Evolutionary conservation across 2,329 filamentous ascomycete genomes (phyloP).

Genomic region (Stagonosporopsis rhizophila): DNA sequence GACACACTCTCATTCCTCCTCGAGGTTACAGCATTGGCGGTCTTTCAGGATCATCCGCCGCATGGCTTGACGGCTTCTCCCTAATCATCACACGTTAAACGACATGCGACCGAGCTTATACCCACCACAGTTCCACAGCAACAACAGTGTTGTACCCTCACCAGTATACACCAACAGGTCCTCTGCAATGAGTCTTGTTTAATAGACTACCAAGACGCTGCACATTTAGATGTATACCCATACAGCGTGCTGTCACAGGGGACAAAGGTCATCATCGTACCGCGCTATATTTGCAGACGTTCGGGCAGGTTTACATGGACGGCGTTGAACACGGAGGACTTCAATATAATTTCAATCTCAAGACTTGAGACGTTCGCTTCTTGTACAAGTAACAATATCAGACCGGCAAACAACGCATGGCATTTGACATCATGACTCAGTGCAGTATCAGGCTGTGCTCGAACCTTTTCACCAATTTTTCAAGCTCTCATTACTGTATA

Average conservation of each 20-base stretch:
- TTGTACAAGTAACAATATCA: constrained; percentile 8
- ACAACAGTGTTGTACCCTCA: not conserved
- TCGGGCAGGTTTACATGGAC: constrained; percentile 2
- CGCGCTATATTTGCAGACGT: not conserved
- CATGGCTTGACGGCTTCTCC: constrained; percentile 86
- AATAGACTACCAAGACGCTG: constrained; percentile 3
- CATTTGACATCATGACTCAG: not conserved
- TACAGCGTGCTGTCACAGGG: not conserved
- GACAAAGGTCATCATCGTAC: not conserved
- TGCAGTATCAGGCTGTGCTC: too few species aligned
- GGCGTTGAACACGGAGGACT: not conserved
- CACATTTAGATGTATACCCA: constrained; percentile 7
- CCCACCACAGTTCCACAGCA: not conserved
- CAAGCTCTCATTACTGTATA: not conserved
- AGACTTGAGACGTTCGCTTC: constrained; percentile 7
- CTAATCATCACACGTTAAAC: constrained; percentile 75
- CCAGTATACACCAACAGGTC: not conserved
- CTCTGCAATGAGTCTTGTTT: constrained; percentile 1
- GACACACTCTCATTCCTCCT: constrained; percentile 87
- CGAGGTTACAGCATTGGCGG: constrained; percentile 88
- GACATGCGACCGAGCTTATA: not conserved
- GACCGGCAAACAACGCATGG: not conserved
- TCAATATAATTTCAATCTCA: constrained; percentile 3
- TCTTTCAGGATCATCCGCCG: constrained; percentile 79
- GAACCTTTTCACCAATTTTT: not conserved